Base-by-base conservation (phyloP, 73 alveolate genomes). In the Paramecium caudatum region DNA sequence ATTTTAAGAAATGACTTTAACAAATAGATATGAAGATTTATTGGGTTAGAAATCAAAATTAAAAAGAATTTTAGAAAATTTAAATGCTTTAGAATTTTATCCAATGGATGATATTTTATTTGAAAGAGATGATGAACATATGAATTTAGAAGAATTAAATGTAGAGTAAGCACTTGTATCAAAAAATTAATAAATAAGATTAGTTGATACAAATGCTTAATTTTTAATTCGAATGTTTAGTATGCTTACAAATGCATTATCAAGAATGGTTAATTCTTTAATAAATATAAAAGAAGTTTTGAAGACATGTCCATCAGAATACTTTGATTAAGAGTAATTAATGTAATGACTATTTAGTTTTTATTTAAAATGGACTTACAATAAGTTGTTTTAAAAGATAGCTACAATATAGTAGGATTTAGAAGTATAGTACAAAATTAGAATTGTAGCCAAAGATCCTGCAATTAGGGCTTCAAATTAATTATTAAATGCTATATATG, bases 341-440 rank as follows among this genome's bases (percentile, higher is more conserved):
- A 41, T 74, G 16, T 39, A 41, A 17, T 27, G 16, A 41, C 19
- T 17, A 0, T 74, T n/a, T 74, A 74, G 88, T 27, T 74, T 74
- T 43, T 74, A 74, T 74, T 74, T 74, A 45, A 74, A 45, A 74
- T 74, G 88, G 88, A 74, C 88, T n/a, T 74, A 74, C 10, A 74
- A 74, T 74, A 74, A 43, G 21, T 74, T 74, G 43, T 74, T 36
- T 74, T 41, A 32, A 41, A 74, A 74, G 21, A 2, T 74, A 39
- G 21, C 5, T 21, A 27, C 21, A 39, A 74, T 74, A 34, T 13
- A 37, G 17, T 25, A 23, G 19, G 5, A 74, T 36, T 17, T 74
- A 19, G 88, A 74, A 43, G 43, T 17, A 2, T 30, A 74, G 43
- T 74, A 41, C 19, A 36, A 74, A 13, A 74, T 74, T 19, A 41